Conservation (phyloP, 345 rosid genomes). For the Cochlearia excelsa region DNA sequence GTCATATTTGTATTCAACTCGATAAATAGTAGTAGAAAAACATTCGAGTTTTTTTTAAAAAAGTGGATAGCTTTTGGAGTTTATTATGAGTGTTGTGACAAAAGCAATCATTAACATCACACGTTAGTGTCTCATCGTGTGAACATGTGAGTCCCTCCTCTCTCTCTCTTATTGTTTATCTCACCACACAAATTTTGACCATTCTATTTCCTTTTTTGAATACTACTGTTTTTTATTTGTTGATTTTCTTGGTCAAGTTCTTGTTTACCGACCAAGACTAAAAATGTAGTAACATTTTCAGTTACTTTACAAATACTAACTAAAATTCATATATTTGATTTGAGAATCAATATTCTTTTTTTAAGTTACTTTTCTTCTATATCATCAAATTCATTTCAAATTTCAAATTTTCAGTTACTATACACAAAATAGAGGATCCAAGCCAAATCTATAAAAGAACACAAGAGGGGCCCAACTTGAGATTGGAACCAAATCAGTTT, state of each 20-base stretch:
- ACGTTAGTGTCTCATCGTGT: slow-evolving; percentile 40
- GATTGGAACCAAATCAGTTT: too few species aligned
- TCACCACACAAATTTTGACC: slow-evolving; percentile 37
- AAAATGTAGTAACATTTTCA: slow-evolving; percentile 26
- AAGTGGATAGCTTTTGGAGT: slow-evolving; percentile 6
- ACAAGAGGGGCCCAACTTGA: too few species aligned
- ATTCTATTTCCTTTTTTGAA: slow-evolving; percentile 34
- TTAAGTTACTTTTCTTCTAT: too few species aligned
- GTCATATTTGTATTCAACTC: slow-evolving; percentile 1
- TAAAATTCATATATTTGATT: too few species aligned
- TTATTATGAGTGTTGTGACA: slow-evolving; percentile 30
- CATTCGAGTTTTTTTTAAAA: background rate
- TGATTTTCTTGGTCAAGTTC: slow-evolving; percentile 23
- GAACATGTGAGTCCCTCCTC: slow-evolving; percentile 38
- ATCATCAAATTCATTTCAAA: too few species aligned
- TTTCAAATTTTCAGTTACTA: too few species aligned
- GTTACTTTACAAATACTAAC: slow-evolving; percentile 2
- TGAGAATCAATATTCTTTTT: too few species aligned
- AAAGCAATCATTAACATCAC: slow-evolving; percentile 40
- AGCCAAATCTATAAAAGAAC: too few species aligned
- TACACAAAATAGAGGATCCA: too few species aligned
- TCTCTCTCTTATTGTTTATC: slow-evolving; percentile 14
- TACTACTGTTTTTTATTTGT: slow-evolving; percentile 15
- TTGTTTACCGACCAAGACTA: slow-evolving; percentile 26
- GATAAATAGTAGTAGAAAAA: background rate